Percentiles rank a stretch among this genome's conserved stretches.
Conservation (phyloP, 495 filamentous ascomycete species). For the Rusavskia elegans region DNA sequence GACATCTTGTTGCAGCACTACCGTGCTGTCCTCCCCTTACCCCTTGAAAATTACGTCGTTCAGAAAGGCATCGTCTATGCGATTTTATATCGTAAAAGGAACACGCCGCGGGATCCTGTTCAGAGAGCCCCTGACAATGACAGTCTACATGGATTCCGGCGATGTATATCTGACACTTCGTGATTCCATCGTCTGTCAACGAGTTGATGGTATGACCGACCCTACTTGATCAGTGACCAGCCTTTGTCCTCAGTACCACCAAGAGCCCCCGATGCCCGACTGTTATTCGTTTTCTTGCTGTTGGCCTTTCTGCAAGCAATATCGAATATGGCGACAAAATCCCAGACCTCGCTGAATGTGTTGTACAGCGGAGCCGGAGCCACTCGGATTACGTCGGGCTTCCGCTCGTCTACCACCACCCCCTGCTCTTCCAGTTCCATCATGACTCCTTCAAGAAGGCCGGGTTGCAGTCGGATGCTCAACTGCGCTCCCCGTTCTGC, state of each 20-base stretch:
- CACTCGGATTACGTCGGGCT: constrained; percentile 82
- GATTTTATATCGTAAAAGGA: too few species aligned
- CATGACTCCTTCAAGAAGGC: constrained; percentile 55
- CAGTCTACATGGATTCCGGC: too few species aligned
- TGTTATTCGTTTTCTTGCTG: not conserved
- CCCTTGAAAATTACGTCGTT: too few species aligned
- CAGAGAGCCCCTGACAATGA: too few species aligned
- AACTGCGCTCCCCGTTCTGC: constrained; percentile 72
- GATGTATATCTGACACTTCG: not conserved
- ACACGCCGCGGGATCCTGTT: too few species aligned
- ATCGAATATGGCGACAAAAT: constrained; percentile 53
- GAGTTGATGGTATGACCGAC: not conserved
- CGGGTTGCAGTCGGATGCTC: constrained; percentile 51
- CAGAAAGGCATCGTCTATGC: too few species aligned
- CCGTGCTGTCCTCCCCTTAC: too few species aligned
- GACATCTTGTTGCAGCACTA: too few species aligned
- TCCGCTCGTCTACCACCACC: constrained; percentile 76
- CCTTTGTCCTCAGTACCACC: constrained; percentile 4
- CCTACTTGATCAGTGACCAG: constrained; percentile 8
- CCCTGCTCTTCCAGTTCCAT: constrained; percentile 47
- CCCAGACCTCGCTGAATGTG: constrained; percentile 60
- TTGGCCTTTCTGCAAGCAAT: constrained; percentile 25
- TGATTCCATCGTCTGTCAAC: not conserved
- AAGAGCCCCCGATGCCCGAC: not conserved
- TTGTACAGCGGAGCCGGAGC: constrained; percentile 88